A percentile compares a stretch with the other conserved stretches of the same genome.
phyloP scores from a whole-genome alignment of 306 rosid species.

The Sesbania bispinosa region DNA sequence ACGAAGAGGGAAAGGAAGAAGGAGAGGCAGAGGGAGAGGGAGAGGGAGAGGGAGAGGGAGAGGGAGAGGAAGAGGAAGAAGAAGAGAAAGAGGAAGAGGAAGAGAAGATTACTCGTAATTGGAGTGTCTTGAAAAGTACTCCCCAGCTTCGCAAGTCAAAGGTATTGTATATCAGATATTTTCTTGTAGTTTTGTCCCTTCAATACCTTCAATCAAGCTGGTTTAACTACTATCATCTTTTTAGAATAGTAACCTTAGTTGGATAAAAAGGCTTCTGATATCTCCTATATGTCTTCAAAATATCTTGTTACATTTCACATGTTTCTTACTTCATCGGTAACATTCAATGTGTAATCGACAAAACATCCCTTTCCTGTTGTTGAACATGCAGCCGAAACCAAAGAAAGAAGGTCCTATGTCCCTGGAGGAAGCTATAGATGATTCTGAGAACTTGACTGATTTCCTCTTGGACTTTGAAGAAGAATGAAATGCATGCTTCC shows the following conservation, averaged over 20 bases:
- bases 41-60: constrained; percentile 39
- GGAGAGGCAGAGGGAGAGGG: constrained; percentile 24
- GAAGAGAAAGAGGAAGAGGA: constrained; percentile 36
- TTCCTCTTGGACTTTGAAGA: constrained; percentile 89
- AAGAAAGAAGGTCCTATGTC: constrained; percentile 65
- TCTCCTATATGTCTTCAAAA: too few relatives aligned
- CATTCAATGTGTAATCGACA: too few relatives aligned
- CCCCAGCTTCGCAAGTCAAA: constrained; percentile 71
- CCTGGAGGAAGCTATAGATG: constrained; percentile 70
- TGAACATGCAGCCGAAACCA: constrained; percentile 59
- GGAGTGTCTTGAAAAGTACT: constrained; percentile 88
- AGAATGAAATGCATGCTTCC: constrained; percentile 39
- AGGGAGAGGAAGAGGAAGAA: constrained; percentile 27
- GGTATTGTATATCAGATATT: constrained; percentile 43
- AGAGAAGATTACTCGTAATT: constrained; percentile 70
- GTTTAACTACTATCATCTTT: background rate
- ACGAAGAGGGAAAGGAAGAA: constrained; percentile 29
- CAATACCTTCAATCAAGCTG: too few relatives aligned
- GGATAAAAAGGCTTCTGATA: too few relatives aligned
- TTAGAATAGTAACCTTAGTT: constrained; percentile 65
- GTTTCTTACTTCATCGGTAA: constrained; percentile 17
- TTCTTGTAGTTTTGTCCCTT: background rate
- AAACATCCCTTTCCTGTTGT: background rate
- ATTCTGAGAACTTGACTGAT: constrained; percentile 87
- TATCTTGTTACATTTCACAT: too few relatives aligned